These are phyloP conservation scores for Plasmodium vinckei DNA, from an alignment of 169 alveolate genomes.

Conservation along the genomic window DNA sequence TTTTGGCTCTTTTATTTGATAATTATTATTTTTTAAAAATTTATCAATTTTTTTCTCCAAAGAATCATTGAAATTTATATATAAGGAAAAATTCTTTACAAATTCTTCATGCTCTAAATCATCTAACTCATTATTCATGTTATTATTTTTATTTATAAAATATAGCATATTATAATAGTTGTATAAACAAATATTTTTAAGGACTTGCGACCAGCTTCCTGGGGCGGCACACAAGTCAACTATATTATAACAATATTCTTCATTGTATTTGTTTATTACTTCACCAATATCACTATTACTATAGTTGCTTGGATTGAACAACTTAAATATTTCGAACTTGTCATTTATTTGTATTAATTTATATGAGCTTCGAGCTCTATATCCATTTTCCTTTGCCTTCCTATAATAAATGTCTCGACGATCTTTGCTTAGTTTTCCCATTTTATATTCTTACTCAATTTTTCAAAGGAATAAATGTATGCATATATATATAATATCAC, in stretches of 20 bases:
- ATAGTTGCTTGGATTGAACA: conserved; percentile 56
- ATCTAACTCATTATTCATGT: conserved; percentile 3
- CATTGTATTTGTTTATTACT: conserved; percentile 55
- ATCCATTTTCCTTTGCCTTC: conserved; percentile 98
- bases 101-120: conserved; percentile 65
- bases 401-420: conserved; percentile 97
- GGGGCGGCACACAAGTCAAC: conserved; percentile 99
- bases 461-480: not conserved
- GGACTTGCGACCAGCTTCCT: conserved; percentile 98
- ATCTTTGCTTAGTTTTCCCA: conserved; percentile 94
- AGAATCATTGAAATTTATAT: conserved; percentile 62
- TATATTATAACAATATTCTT: conserved; percentile 85
- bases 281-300: conserved; percentile 32
- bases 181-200: conserved; percentile 75
- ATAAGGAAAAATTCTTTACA: conserved; percentile 68
- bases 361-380: conserved; percentile 97
- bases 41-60: conserved; percentile 25
- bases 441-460: conserved; percentile 15
- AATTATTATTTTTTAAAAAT: conserved; percentile 59
- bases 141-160: conserved; percentile 70
- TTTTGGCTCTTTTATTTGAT: conserved; percentile 83
- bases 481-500: not conserved
- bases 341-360: conserved; percentile 96
- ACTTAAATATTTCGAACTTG: conserved; percentile 87
- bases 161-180: conserved; percentile 78